Conservation (phyloP, 345 rosid species). For the Heritiera fomes region DNA sequence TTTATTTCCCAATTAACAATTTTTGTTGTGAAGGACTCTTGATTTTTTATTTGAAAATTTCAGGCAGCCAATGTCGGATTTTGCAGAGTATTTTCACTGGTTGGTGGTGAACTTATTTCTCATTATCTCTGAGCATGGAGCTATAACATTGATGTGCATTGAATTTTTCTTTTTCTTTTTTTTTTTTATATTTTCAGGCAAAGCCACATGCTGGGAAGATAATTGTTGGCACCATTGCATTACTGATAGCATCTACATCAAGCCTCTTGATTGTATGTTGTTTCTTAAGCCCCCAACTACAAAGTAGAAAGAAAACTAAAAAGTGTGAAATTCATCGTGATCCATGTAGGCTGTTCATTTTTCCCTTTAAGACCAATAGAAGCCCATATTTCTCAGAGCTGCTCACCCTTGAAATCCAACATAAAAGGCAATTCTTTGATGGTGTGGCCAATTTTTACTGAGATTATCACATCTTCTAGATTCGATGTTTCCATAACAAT, state of each 20-base stretch:
- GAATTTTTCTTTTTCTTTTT: too few relatives aligned
- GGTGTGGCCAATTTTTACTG: not conserved
- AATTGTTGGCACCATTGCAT: constrained; percentile 62
- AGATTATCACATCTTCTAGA: not conserved
- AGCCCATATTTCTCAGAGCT: not conserved
- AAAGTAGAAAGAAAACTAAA: not conserved
- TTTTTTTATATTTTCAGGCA: constrained; percentile 45
- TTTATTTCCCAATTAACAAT: constrained; percentile 9
- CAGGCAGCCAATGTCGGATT: constrained; percentile 82
- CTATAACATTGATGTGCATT: not conserved
- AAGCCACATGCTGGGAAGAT: constrained; percentile 77
- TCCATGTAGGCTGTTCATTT: not conserved
- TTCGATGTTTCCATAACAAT: not conserved
- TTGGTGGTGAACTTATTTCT: constrained; percentile 33
- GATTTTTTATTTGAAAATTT: constrained; percentile 28
- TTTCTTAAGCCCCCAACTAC: not conserved
- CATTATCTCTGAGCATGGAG: not conserved
- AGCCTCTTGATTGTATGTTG: constrained; percentile 64
- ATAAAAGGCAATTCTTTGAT: not conserved
- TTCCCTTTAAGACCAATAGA: not conserved
- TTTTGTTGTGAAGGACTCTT: constrained; percentile 14
- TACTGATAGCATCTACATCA: constrained; percentile 70
- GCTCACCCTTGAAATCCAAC: not conserved
- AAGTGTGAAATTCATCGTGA: not conserved
- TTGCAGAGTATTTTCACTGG: constrained; percentile 66